Evolutionary conservation across 139 green algal species (phyloP).

Genomic region (Coelastrella sp.): DNA sequence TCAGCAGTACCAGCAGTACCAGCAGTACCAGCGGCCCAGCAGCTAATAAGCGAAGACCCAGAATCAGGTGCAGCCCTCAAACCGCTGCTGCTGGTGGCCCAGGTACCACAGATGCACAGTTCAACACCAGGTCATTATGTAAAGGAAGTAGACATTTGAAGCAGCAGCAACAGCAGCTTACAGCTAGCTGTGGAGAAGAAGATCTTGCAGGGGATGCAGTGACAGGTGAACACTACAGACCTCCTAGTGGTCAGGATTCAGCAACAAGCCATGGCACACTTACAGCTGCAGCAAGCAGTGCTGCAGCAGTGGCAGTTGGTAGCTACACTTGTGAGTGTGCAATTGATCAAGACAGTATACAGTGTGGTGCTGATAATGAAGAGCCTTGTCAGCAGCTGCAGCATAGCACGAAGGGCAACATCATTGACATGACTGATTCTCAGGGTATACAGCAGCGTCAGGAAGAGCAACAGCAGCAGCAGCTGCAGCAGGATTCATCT

Average conservation of each 20-base stretch:
- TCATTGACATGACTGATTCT: too few relatives aligned
- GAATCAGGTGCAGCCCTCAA: too few relatives aligned
- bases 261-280: too few relatives aligned
- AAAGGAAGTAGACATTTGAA: neutral
- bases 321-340: too few relatives aligned
- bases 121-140: too few relatives aligned
- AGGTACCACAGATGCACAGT: neutral
- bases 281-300: constrained; percentile 5
- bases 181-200: neutral
- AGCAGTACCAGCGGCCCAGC: neutral
- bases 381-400: too few relatives aligned
- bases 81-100: neutral
- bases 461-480: neutral
- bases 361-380: too few relatives aligned
- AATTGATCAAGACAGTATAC: too few relatives aligned
- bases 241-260: too few relatives aligned
- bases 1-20: neutral
- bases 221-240: constrained; percentile 24
- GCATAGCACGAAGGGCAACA: too few relatives aligned
- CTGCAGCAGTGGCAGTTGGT: constrained; percentile 1
- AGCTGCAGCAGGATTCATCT: neutral
- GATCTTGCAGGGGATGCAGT: neutral
- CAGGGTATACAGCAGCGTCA: neutral
- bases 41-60: too few relatives aligned
- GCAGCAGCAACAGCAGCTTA: constrained; percentile 37